Evolutionary conservation across 192 early-diverging fungal genomes (phyloP).

Genomic region (Obelidium mucronatum): DNA sequence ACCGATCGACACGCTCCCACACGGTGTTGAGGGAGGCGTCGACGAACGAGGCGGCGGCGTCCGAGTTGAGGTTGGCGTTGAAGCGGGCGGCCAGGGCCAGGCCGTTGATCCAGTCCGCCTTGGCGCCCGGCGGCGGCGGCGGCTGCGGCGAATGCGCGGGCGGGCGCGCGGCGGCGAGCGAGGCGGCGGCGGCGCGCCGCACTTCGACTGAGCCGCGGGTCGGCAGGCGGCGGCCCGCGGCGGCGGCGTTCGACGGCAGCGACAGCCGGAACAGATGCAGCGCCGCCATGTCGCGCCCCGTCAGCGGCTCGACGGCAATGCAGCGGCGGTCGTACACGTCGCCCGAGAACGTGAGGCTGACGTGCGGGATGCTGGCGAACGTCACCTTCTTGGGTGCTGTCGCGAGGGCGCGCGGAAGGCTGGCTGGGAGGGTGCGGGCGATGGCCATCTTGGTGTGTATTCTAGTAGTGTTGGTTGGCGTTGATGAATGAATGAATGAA

Average conservation of each 20-base stretch:
- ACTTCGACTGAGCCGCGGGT: neutral
- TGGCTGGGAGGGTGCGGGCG: too few species aligned
- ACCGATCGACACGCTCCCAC: conserved; percentile 21
- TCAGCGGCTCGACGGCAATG: conserved; percentile 12
- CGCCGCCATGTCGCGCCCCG: conserved; percentile 15
- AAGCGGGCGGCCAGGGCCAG: neutral
- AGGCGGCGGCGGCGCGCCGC: neutral
- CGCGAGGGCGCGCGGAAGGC: too few species aligned
- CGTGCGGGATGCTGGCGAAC: neutral
- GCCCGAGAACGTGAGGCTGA: neutral
- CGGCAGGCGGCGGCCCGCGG: neutral
- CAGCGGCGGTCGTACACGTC: conserved; percentile 16
- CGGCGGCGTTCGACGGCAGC: neutral
- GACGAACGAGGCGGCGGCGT: neutral
- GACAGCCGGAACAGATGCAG: conserved; percentile 24
- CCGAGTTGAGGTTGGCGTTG: neutral
- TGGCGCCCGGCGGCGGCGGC: neutral
- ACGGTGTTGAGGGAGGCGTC: neutral
- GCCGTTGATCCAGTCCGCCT: conserved; percentile 10
- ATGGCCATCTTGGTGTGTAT: too few species aligned
- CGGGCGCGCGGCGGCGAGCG: neutral
- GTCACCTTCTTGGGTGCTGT: neutral
- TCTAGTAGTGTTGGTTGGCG: too few species aligned
- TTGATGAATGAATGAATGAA: too few species aligned
- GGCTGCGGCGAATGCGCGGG: neutral